A percentile compares a stretch with the other conserved stretches of the same genome.
phyloP scores from a whole-genome alignment of 768 basidiomycete genomes.

The Epithele typhae region DNA sequence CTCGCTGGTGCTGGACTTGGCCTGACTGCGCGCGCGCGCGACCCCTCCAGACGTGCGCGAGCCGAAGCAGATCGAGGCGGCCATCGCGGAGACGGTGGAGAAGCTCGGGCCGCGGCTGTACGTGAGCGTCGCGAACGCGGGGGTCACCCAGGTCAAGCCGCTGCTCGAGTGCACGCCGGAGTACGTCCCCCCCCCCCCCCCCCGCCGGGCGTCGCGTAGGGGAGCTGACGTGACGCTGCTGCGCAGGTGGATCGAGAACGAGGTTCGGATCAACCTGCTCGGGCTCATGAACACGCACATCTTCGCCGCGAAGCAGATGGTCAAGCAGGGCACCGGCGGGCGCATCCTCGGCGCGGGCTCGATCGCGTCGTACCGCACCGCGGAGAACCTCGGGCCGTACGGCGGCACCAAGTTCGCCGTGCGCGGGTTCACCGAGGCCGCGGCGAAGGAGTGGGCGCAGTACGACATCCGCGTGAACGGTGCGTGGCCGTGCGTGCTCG shows the following conservation, averaged over 20 bases:
- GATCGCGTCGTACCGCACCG: slow-evolving; percentile 29
- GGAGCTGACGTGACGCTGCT: neutral
- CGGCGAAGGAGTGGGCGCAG: slow-evolving; percentile 30
- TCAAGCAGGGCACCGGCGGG: slow-evolving; percentile 28
- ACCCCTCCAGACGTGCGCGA: slow-evolving; percentile 23
- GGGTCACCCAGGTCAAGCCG: slow-evolving; percentile 27
- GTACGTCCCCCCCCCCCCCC: slow-evolving; percentile 13
- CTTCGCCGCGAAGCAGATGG: slow-evolving; percentile 30
- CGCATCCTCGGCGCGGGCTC: slow-evolving; percentile 29
- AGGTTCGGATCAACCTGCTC: slow-evolving; percentile 23
- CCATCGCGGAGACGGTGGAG: slow-evolving; percentile 27
- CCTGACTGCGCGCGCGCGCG: neutral
- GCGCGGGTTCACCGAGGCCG: slow-evolving; percentile 29
- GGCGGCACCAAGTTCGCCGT: slow-evolving; percentile 32
- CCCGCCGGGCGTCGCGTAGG: neutral
- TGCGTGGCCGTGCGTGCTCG: neutral
- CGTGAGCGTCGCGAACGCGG: slow-evolving; percentile 29
- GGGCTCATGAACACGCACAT: slow-evolving; percentile 32
- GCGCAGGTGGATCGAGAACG: slow-evolving; percentile 25
- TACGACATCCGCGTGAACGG: slow-evolving; percentile 31
- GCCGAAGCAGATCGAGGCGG: slow-evolving; percentile 27
- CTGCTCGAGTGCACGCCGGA: slow-evolving; percentile 28
- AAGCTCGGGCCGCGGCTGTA: slow-evolving; percentile 25
- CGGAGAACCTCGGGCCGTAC: slow-evolving; percentile 28
- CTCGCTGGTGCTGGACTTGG: no score